A percentile compares a stretch with the other conserved stretches of the same genome.
phyloP scores from a whole-genome alignment of 2,329 filamentous ascomycete genomes.

The Cryphonectria japonica region DNA sequence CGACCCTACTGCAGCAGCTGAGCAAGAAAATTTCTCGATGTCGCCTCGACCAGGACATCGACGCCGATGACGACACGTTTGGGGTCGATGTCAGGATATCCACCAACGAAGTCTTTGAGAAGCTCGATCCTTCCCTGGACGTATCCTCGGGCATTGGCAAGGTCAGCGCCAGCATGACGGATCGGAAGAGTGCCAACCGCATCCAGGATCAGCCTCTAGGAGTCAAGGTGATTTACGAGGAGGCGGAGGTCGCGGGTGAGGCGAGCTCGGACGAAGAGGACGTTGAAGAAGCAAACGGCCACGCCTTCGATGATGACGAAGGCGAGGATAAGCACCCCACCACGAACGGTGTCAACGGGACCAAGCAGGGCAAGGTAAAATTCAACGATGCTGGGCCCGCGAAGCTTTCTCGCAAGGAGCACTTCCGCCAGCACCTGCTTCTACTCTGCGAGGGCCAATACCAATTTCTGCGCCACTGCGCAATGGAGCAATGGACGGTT shows the following conservation, averaged over 20 bases:
- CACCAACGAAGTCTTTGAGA: constrained; percentile 60
- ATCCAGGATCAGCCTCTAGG: constrained; percentile 40
- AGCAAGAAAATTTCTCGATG: constrained; percentile 72
- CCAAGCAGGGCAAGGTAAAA: constrained; percentile 48
- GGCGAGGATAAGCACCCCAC: constrained; percentile 38
- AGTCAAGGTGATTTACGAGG: constrained; percentile 31
- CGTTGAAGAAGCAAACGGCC: constrained; percentile 36
- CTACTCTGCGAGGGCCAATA: constrained; percentile 71
- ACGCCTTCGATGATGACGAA: constrained; percentile 42
- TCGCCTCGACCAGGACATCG: constrained; percentile 58
- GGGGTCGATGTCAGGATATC: constrained; percentile 44
- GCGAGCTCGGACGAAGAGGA: constrained; percentile 44
- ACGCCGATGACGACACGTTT: constrained; percentile 43
- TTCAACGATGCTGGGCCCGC: constrained; percentile 53
- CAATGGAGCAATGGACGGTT: constrained; percentile 78
- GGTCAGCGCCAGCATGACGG: constrained; percentile 50
- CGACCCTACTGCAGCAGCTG: constrained; percentile 69
- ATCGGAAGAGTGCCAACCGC: constrained; percentile 52
- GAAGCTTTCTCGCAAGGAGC: constrained; percentile 54
- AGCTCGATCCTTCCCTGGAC: constrained; percentile 56
- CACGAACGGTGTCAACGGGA: constrained; percentile 33
- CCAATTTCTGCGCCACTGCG: constrained; percentile 70
- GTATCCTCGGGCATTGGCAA: constrained; percentile 63
- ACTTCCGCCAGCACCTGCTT: constrained; percentile 74
- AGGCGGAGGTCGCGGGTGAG: constrained; percentile 38